Evolutionary conservation across 2,329 filamentous ascomycete species (phyloP).

Genomic region (Camillea tinctor): DNA sequence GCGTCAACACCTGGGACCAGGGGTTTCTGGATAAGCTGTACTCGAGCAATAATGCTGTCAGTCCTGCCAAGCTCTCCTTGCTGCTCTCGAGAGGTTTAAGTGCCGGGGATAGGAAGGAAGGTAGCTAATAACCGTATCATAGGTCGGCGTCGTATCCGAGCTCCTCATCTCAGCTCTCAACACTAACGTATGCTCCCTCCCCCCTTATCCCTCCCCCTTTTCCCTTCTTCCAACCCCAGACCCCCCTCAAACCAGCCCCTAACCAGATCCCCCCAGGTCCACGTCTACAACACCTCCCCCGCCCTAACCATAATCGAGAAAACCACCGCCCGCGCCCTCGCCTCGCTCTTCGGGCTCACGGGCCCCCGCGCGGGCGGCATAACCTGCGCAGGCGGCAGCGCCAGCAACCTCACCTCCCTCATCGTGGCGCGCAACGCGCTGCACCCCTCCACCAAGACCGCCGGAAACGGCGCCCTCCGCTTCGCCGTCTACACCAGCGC

Average conservation of each 20-base stretch:
- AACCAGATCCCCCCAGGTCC: constrained; percentile 53
- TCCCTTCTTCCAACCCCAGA: constrained; percentile 30
- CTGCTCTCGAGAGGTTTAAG: neutral
- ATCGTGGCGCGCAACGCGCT: constrained; percentile 80
- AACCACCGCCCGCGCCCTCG: constrained; percentile 69
- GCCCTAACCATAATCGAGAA: constrained; percentile 88
- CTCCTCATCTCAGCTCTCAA: constrained; percentile 83
- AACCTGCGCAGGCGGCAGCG: constrained; percentile 61
- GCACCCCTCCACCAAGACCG: constrained; percentile 72
- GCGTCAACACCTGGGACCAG: constrained; percentile 98
- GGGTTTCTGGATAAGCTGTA: constrained; percentile 97
- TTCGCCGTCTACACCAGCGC: constrained; percentile 86
- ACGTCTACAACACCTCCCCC: constrained; percentile 92
- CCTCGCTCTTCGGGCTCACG: constrained; percentile 71
- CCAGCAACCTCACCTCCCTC: constrained; percentile 68
- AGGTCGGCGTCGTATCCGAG: constrained; percentile 82
- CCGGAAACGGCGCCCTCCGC: constrained; percentile 62
- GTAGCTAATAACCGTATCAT: neutral
- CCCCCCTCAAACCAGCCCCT: constrained; percentile 3
- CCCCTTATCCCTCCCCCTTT: neutral
- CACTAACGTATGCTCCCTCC: constrained; percentile 64
- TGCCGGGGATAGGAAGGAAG: neutral
- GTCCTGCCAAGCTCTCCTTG: constrained; percentile 24
- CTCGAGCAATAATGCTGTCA: constrained; percentile 78
- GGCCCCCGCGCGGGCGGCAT: constrained; percentile 66